phyloP scores from a whole-genome alignment of 1,139 yeast species.

The Kurtzmaniella quercitrusa region DNA sequence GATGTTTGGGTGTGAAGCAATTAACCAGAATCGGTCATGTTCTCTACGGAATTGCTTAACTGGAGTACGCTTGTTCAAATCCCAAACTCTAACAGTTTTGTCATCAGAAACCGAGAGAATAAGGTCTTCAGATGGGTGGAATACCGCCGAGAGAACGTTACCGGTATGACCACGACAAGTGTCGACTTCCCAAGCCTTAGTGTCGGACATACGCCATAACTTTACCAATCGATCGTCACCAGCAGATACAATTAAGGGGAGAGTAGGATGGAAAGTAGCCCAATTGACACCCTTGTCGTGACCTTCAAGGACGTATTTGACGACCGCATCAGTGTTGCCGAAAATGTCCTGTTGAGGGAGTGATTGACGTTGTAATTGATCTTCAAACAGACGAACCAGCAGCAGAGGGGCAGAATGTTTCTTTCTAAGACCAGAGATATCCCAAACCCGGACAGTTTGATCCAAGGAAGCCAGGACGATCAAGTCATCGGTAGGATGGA shows the following conservation, averaged over 20 bases:
- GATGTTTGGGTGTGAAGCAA: conserved; percentile 83
- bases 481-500: conserved; percentile 93
- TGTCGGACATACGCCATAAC: conserved; percentile 97
- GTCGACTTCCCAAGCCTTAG: conserved; percentile 99
- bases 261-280: conserved; percentile 97
- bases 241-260: conserved; percentile 92
- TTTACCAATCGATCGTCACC: conserved; percentile 96
- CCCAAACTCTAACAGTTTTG: conserved; percentile 97
- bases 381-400: conserved; percentile 60
- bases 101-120: conserved; percentile 94
- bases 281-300: conserved; percentile 98
- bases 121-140: conserved; percentile 92
- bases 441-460: conserved; percentile 99
- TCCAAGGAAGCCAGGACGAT: conserved; percentile 95
- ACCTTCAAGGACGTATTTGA: conserved; percentile 93
- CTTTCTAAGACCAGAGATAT: conserved; percentile 90
- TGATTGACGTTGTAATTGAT: conserved; percentile 70
- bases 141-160: conserved; percentile 82
- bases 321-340: conserved; percentile 91
- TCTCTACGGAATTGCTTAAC: conserved; percentile 95
- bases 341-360: conserved; percentile 86
- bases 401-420: conserved; percentile 82
- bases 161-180: conserved; percentile 97
- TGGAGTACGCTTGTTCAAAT: conserved; percentile 86
- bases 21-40: conserved; percentile 90